Base-by-base conservation (phyloP, 2,329 filamentous ascomycete genomes). In the Fusarium staphyleae region DNA sequence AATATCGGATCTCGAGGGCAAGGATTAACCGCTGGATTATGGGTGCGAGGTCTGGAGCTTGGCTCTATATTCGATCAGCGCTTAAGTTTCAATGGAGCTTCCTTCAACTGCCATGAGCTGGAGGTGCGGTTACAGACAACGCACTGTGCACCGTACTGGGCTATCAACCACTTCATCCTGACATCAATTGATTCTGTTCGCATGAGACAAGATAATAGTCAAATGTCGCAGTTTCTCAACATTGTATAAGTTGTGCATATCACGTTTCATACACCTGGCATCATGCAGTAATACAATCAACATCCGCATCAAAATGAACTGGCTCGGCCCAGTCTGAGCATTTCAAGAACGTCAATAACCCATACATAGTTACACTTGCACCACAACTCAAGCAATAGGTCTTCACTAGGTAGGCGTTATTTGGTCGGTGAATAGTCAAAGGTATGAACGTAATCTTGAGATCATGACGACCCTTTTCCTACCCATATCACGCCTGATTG, bases 361-460 rank as follows among this genome's bases (percentile, higher is more conserved):
- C 48, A 52, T 32, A 43, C 16, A 39, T 36, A 39, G 29, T 44
- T 34, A 43, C 49, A 55, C 19, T 19, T 14, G 32, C 29, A 39
- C 52, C 42, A 45, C 28, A 19, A 28, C 16, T 34, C 36, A 39
- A 44, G 30, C 22, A 61, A 18, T 13, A 59, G 39, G 40, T 44
- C 55, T 49, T 63, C 63, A 63, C 64, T 48, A 52, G 48, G 46
- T 55, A 55, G 52, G 60, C 52, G 49, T 66, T 63, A 48, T 51
- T 51, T 63, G 62, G 62, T 57, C 52, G 48, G 55, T 48, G 57
- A 63, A 63, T 56, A 60, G 57, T 65, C 52, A 65, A 65, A 66
- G 63, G 63, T 61, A 67, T 65, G 62, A 68, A 68, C 64, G 63
- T 62, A 66, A 67, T 66, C 62, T 68, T 68, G 56, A 67, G 66